Conservation (phyloP, 2,329 filamentous ascomycete genomes). For the Venturia asperata region DNA sequence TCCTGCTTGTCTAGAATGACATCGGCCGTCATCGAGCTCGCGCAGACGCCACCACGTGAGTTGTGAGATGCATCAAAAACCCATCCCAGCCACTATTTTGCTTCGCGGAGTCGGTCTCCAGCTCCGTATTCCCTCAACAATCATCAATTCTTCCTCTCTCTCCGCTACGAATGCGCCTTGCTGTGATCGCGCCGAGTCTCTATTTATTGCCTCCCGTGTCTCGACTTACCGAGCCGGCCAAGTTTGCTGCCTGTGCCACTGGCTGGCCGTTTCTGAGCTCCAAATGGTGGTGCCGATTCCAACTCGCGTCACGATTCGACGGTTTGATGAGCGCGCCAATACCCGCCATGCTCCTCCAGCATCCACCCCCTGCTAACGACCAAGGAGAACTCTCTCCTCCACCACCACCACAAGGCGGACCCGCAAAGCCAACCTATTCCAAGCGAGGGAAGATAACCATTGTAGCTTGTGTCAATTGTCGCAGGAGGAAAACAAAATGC, state of each 20-base stretch:
- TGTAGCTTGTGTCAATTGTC: slow-evolving; percentile 25
- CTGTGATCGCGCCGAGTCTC: background rate
- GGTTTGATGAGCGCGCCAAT: background rate
- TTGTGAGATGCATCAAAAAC: slow-evolving; percentile 6
- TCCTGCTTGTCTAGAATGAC: background rate
- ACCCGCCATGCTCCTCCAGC: slow-evolving; percentile 13
- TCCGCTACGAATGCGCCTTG: background rate
- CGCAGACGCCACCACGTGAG: slow-evolving; percentile 12
- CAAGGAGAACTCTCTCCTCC: slow-evolving; percentile 8
- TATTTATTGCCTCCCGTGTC: background rate
- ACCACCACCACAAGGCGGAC: slow-evolving; percentile 13
- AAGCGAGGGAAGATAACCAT: slow-evolving; percentile 25
- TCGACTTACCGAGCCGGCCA: background rate
- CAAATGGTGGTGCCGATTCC: slow-evolving; percentile 9
- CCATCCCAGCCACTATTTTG: slow-evolving; percentile 11
- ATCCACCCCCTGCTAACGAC: background rate
- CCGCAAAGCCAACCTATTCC: slow-evolving; percentile 17
- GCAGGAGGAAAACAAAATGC: slow-evolving; percentile 25
- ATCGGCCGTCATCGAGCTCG: slow-evolving; percentile 7
- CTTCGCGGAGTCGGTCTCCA: slow-evolving; percentile 8
- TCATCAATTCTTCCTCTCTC: background rate
- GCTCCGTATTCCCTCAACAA: slow-evolving; percentile 10
- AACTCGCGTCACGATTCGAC: slow-evolving; percentile 6
- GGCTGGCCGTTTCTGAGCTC: background rate
- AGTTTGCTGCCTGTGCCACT: background rate